Base-by-base conservation (phyloP, 805 yeast species). In the Lipomyces chichibuensis region DNA sequence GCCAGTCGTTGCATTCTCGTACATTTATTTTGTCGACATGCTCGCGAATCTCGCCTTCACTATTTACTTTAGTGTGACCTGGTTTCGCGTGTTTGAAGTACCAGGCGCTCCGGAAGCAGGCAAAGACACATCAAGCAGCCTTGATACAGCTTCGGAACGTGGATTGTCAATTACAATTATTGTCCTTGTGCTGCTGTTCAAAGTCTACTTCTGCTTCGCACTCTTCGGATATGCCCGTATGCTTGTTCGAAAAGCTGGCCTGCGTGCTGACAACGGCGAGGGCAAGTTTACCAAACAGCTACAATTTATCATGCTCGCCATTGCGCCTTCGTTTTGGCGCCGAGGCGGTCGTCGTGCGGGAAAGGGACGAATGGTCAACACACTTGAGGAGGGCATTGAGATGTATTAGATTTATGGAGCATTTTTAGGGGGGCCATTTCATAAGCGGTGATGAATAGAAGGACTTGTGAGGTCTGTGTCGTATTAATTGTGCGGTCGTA, bases 1-100 rank as follows among this genome's bases (percentile, higher is more conserved):
- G 69, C 84, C 85, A 57, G 82, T 86, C 72, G 85, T 95, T 3
- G 81, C 88, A 33, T 86, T 89, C 35, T 83, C 90, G 17, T 78
- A 89, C 55, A 76, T 88, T 2, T 93, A 88, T 76, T 73, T 85
- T 1, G 55, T 85, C 9, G 98, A 94, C 76, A 88, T 97, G 0
- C 43, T 88, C 0, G 77, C 85, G 53, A 90, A 91, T 33, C 77
- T 86, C 33, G 77, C 89, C 2, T 92, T 89, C 77, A 90, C 96
- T 25, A 70, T 88, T 4, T 89, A 87, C 78, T 93, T 94, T 75
- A 83, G 88, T 5, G 83, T 84, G 62, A 84, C 86, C 67, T 94
- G 98, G 97, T 89, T 92, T 74, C 65, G 71, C 25, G 62, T 11
- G 54, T 69, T 67, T 52, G 66, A 69, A 51, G 39, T 7, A 17